Conservation (phyloP, 2,329 filamentous ascomycete species). For the Lecanicillium sp. region DNA sequence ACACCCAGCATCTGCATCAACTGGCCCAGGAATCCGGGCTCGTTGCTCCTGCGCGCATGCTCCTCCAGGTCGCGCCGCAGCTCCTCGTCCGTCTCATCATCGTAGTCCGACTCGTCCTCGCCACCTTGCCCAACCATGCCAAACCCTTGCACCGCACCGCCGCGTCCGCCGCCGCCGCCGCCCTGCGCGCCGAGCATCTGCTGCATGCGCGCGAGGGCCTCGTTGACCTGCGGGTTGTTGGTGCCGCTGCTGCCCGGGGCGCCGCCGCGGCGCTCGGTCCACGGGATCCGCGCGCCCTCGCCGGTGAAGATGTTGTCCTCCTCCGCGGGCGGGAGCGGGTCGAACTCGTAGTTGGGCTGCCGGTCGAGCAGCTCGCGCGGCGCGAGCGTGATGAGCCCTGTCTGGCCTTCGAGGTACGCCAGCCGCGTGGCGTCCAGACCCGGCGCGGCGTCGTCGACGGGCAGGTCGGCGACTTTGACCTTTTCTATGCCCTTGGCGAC, state of each 20-base stretch:
- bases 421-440: constrained; percentile 61
- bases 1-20: constrained; percentile 23
- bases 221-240: constrained; percentile 11
- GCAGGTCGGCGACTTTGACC: constrained; percentile 33
- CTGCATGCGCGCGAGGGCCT: constrained; percentile 24
- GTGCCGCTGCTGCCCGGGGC: neutral
- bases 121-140: neutral
- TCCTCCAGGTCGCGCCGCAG: constrained; percentile 27
- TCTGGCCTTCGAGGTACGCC: constrained; percentile 70
- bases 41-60: constrained; percentile 20
- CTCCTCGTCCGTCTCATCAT: constrained; percentile 27
- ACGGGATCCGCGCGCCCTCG: constrained; percentile 37
- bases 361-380: constrained; percentile 58
- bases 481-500: constrained; percentile 51
- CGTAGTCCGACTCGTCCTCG: constrained; percentile 21
- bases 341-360: constrained; percentile 67
- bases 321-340: constrained; percentile 69
- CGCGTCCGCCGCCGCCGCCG: constrained; percentile 12
- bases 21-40: constrained; percentile 23
- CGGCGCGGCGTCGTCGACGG: constrained; percentile 33
- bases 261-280: constrained; percentile 25
- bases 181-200: constrained; percentile 22
- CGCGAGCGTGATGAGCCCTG: constrained; percentile 62
- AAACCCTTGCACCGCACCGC: constrained; percentile 4
- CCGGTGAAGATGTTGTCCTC: constrained; percentile 46